A percentile compares a stretch with the other conserved stretches of the same genome.
These are phyloP conservation scores for Phialophora expanda DNA, from an alignment of 2,329 filamentous ascomycete genomes.

Conservation along the genomic window DNA sequence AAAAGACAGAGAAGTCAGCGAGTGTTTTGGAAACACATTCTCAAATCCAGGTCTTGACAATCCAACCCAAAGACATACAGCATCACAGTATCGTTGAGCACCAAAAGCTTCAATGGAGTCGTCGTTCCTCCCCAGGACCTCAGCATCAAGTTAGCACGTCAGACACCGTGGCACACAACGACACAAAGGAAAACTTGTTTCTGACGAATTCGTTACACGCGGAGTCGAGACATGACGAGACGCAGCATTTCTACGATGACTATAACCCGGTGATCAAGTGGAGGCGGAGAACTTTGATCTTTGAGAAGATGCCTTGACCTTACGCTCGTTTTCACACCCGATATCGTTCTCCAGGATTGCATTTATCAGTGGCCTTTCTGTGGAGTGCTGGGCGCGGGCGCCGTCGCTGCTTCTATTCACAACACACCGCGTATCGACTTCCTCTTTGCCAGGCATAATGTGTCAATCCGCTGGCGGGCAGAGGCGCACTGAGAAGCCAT, in stretches of 20 bases:
- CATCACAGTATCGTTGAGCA: not conserved
- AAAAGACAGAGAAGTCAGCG: not conserved
- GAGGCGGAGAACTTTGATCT: slow-evolving; percentile 27
- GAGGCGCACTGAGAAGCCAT: not conserved
- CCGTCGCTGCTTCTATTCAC: not conserved
- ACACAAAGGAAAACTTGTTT: not conserved
- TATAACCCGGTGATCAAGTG: slow-evolving; percentile 23
- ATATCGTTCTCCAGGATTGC: not conserved
- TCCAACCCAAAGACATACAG: not conserved
- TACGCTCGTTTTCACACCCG: not conserved
- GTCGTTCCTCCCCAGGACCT: slow-evolving; percentile 22
- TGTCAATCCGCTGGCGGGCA: not conserved
- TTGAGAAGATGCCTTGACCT: slow-evolving; percentile 14
- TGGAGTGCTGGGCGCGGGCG: not conserved
- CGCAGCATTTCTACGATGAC: slow-evolving; percentile 17
- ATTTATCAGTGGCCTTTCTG: not conserved
- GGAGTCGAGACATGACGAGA: slow-evolving; percentile 20
- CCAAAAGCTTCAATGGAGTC: slow-evolving; percentile 17
- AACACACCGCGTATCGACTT: not conserved
- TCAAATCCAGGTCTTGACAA: not conserved
- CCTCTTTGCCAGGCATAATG: not conserved
- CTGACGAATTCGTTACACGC: not conserved
- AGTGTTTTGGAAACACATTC: not conserved
- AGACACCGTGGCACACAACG: not conserved
- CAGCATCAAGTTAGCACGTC: not conserved